Conservation (phyloP, 139 green algal genomes). For the Chlamydomonas sp. region DNA sequence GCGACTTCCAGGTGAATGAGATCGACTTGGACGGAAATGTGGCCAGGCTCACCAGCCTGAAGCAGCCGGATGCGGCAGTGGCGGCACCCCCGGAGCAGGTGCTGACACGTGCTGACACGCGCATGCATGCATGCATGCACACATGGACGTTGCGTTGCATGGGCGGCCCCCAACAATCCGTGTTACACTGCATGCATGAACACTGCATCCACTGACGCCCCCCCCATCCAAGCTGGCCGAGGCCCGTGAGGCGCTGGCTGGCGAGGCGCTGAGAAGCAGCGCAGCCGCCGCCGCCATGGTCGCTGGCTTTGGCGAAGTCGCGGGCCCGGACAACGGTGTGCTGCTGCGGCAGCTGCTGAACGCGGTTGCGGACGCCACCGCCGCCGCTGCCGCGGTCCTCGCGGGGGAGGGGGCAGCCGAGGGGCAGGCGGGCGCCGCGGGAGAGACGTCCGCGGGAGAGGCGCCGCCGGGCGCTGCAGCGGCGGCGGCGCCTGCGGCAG, state of each 20-base stretch:
- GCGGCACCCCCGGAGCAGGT: no score
- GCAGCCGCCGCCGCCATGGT: neutral
- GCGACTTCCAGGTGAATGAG: constrained; percentile 81
- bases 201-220: no score
- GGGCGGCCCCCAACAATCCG: no score
- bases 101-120: no score
- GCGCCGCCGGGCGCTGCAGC: neutral
- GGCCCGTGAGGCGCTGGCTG: no score
- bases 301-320: constrained; percentile 10
- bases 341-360: constrained; percentile 9
- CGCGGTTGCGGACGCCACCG: neutral
- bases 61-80: no score
- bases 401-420: neutral
- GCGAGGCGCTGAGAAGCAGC: neutral
- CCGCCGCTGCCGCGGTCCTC: neutral
- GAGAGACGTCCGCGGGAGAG: neutral
- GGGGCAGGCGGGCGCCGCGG: neutral
- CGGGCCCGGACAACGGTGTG: constrained; percentile 2
- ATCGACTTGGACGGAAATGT: constrained; percentile 47
- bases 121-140: no score
- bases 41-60: constrained; percentile 41
- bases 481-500: neutral
- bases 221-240: no score
- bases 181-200: no score
- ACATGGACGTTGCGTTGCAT: no score